Evolutionary conservation across 495 filamentous ascomycete species (phyloP).

Genomic region (Penicillium antarcticum): DNA sequence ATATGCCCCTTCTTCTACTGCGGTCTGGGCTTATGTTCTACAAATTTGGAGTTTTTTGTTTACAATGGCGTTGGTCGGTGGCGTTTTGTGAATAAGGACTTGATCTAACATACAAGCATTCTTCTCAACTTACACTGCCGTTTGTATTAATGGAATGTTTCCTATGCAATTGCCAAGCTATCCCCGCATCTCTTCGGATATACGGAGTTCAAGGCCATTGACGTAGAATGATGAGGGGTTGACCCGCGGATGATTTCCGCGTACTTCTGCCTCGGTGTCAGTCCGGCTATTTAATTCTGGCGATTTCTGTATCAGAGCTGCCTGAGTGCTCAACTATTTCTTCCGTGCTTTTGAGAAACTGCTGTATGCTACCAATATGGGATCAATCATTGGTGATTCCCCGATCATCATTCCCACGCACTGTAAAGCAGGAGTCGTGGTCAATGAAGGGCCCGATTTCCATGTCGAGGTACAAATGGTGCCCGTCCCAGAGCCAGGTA

Average conservation of each 20-base stretch:
- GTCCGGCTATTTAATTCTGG: neutral
- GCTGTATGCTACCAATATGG: neutral
- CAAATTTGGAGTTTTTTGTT: neutral
- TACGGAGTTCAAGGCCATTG: neutral
- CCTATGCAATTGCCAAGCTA: too few species aligned
- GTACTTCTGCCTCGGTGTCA: constrained; percentile 4
- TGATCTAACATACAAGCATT: constrained; percentile 4
- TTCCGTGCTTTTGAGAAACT: too few species aligned
- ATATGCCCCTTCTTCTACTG: neutral
- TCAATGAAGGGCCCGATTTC: constrained; percentile 54
- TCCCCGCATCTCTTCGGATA: neutral
- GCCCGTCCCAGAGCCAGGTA: constrained; percentile 51
- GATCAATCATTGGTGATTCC: neutral
- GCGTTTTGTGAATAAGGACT: constrained; percentile 15
- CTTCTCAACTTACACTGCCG: neutral
- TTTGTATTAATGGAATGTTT: too few species aligned
- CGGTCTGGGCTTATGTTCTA: neutral
- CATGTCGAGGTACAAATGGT: constrained; percentile 49
- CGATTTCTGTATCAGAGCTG: too few species aligned
- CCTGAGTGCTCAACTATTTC: too few species aligned
- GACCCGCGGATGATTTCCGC: constrained; percentile 1
- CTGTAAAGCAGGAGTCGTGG: constrained; percentile 53
- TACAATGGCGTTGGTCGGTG: neutral
- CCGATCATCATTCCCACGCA: constrained; percentile 43
- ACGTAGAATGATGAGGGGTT: constrained; percentile 5